Conservation (phyloP, 176 grass and related monocot species). For the Aegilops sharonensis region DNA sequence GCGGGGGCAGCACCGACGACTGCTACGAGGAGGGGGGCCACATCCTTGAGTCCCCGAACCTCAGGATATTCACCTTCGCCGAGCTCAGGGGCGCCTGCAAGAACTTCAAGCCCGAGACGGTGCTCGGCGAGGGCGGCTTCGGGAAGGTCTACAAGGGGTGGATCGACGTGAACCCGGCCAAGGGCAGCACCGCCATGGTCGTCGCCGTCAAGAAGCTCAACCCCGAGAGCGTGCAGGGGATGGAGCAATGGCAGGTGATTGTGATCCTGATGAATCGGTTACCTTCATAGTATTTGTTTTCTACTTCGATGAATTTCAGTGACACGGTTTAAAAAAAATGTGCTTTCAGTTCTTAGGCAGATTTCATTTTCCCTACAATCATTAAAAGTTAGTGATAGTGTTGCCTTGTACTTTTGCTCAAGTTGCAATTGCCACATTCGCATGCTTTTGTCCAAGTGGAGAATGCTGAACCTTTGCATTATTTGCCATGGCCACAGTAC, state of each 20-base stretch:
- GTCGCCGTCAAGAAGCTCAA: slow-evolving; percentile 93
- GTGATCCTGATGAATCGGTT: not conserved
- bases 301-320: too few relatives aligned
- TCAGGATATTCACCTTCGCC: slow-evolving; percentile 62
- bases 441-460: not conserved
- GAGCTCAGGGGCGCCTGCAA: slow-evolving; percentile 64
- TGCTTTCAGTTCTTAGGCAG: not conserved
- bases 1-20: slow-evolving; percentile 35
- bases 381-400: not conserved
- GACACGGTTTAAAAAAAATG: too few relatives aligned
- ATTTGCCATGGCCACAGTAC: not conserved
- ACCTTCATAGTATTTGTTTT: not conserved
- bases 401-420: not conserved
- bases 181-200: slow-evolving; percentile 31
- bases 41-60: slow-evolving; percentile 66
- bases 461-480: slow-evolving; percentile 3
- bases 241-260: slow-evolving; percentile 90
- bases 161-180: slow-evolving; percentile 71
- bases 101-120: slow-evolving; percentile 63
- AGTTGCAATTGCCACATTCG: slow-evolving; percentile 4
- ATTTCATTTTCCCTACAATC: not conserved
- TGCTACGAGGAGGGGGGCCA: slow-evolving; percentile 45
- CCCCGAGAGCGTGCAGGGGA: slow-evolving; percentile 78
- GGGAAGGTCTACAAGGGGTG: slow-evolving; percentile 93
- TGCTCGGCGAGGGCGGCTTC: slow-evolving; percentile 86